phyloP scores from a whole-genome alignment of 768 basidiomycete genomes.

The Pleurotus tuber-regium region DNA sequence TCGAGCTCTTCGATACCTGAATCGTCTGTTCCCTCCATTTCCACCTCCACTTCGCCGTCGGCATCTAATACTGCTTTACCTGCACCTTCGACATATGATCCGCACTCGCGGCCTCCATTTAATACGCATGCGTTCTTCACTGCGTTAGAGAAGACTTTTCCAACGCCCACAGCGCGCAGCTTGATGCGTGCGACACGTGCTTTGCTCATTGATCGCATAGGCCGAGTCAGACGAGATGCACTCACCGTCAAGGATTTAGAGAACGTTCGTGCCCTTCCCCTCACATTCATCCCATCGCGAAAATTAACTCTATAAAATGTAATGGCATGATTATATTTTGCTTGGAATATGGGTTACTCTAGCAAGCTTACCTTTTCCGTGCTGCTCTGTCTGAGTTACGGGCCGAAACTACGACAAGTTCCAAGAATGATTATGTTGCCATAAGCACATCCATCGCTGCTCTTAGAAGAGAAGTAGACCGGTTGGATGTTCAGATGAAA shows the following conservation, averaged over 20 bases:
- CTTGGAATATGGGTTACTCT: conserved; percentile 1
- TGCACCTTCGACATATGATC: conserved; percentile 1
- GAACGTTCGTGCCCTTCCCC: conserved; percentile 52
- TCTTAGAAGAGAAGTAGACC: conserved; percentile 84
- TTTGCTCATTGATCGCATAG: conserved; percentile 72
- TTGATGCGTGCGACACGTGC: conserved; percentile 85
- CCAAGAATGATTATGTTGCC: conserved; percentile 82
- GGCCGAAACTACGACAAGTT: conserved; percentile 78
- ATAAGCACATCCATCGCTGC: conserved; percentile 75
- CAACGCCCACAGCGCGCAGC: conserved; percentile 68
- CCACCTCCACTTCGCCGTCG: not conserved
- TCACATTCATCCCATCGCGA: not conserved
- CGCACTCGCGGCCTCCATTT: conserved; percentile 67
- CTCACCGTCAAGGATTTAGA: conserved; percentile 77
- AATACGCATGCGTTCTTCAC: conserved; percentile 78
- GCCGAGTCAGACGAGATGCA: conserved; percentile 67
- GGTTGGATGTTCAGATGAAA: conserved; percentile 86
- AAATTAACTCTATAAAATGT: too few relatives aligned
- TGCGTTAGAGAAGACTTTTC: conserved; percentile 71
- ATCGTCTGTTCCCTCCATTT: not conserved
- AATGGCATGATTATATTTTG: not conserved
- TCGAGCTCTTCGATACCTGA: not conserved
- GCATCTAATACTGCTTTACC: conserved; percentile 1
- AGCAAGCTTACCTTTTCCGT: conserved; percentile 96
- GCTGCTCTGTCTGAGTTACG: conserved; percentile 91